Base-by-base conservation (phyloP, 2,329 filamentous ascomycete species). In the Talaromyces sp. region DNA sequence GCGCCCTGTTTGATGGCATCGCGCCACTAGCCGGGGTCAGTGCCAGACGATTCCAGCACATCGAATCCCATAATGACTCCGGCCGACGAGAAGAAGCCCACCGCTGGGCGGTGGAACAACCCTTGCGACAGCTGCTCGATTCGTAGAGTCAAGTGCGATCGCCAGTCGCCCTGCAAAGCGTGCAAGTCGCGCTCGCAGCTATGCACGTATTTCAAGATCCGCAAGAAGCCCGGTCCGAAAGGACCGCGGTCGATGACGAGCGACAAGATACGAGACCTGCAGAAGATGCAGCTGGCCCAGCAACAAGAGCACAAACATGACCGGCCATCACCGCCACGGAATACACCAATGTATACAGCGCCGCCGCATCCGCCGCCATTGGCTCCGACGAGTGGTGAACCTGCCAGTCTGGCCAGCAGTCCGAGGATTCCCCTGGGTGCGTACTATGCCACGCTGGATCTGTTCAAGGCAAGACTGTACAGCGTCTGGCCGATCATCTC, bases 91-190 rank as follows among this genome's bases (percentile, higher is more conserved):
- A 9, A 19, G 26, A 52, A 52, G 17, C 49, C 27, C 27, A n/a
- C 49, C 49, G 49, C 27, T 26, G 27, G 24, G 26, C 49, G 27
- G 49, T 52, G 49, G 49, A 52, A 52, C 9, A 52, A 52, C 19
- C 59, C 59, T 29, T 61, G 59, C 38, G 59, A 61, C 51, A 56
- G 49, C 27, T 61, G 59, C 51, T 55, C 59, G 6, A 51, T 60
- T 41, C 63, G 63, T 3, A 58, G 63, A 13, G 63, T 64, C 19
- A 64, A 56, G 46, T 64, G 63, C 46, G 63, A 64, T 63, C 61
- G 63, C 14, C 60, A 63, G 41, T 54, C 56, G 32, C 62, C 63
- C 27, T 64, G 63, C 49, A 51, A 60, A 38, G 55, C 62, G 26
- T 64, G 63, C 53, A 26, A 61, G 29, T 59, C 56, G 41, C 56